Conservation (phyloP, 2,329 filamentous ascomycete species). For the Pochonia chlamydosporia region DNA sequence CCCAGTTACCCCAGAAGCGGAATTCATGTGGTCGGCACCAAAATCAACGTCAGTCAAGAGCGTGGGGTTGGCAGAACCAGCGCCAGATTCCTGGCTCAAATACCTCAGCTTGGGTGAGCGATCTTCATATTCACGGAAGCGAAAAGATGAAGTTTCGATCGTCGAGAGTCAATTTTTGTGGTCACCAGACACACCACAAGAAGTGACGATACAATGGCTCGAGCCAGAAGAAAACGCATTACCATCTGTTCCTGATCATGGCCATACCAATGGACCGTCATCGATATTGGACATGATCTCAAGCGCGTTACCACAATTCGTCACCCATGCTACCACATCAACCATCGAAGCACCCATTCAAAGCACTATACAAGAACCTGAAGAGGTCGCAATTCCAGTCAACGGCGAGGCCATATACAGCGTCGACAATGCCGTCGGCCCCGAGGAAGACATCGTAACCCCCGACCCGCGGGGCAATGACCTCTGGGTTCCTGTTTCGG, state of each 20-base stretch:
- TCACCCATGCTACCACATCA: not conserved
- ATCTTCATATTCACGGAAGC: not conserved
- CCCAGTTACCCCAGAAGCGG: not conserved
- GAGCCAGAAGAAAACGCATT: not conserved
- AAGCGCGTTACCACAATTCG: not conserved
- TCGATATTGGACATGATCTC: not conserved
- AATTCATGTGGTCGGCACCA: not conserved
- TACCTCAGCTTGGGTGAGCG: not conserved
- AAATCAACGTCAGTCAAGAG: not conserved
- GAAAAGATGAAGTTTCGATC: not conserved
- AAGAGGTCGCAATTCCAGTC: not conserved
- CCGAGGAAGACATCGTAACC: not conserved
- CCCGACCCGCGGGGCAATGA: not conserved
- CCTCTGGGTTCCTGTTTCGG: not conserved
- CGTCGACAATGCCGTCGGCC: not conserved
- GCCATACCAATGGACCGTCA: not conserved
- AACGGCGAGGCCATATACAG: not conserved
- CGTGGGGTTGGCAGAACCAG: slow-evolving; percentile 24
- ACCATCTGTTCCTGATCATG: not conserved
- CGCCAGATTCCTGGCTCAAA: slow-evolving; percentile 9
- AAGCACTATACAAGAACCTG: not conserved
- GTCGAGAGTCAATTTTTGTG: slow-evolving; percentile 3
- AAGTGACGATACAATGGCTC: not conserved
- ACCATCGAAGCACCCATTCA: not conserved
- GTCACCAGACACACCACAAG: slow-evolving; percentile 5